Evolutionary conservation across 2,329 filamentous ascomycete genomes (phyloP).

Genomic region (Davidsoniella eucalypti): DNA sequence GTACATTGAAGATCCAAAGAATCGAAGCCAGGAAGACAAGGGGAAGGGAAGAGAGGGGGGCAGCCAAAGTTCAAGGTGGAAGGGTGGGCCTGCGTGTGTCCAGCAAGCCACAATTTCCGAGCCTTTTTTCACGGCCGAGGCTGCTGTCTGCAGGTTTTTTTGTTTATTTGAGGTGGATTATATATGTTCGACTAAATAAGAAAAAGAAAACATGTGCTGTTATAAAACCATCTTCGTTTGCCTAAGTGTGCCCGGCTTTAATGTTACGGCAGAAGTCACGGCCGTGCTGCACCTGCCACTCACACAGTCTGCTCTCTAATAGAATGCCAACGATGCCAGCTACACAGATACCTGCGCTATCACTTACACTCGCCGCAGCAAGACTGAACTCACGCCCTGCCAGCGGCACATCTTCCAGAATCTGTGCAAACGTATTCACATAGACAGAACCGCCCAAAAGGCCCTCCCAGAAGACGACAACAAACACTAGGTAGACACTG

Average conservation of each 20-base stretch:
- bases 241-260: conserved; percentile 16
- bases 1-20: too few relatives aligned
- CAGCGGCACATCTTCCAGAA: conserved; percentile 62
- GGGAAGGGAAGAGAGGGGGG: too few relatives aligned
- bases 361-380: conserved; percentile 78
- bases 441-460: conserved; percentile 83
- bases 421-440: conserved; percentile 89
- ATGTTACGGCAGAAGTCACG: conserved; percentile 54
- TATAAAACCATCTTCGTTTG: not conserved
- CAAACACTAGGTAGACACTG: conserved; percentile 69
- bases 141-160: too few relatives aligned
- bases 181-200: too few relatives aligned
- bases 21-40: too few relatives aligned
- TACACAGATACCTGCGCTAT: conserved; percentile 78
- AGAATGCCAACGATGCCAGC: conserved; percentile 72
- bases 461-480: conserved; percentile 85
- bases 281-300: conserved; percentile 69
- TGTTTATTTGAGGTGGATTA: too few relatives aligned
- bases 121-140: too few relatives aligned
- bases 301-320: conserved; percentile 67
- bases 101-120: too few relatives aligned
- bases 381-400: conserved; percentile 83
- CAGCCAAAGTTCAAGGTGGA: too few relatives aligned
- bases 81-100: too few relatives aligned
- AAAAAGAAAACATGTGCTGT: too few relatives aligned